Percentiles rank a stretch among this genome's conserved stretches.
Conservation (phyloP, 441 rosid genomes). For the Corymbia calophylla region DNA sequence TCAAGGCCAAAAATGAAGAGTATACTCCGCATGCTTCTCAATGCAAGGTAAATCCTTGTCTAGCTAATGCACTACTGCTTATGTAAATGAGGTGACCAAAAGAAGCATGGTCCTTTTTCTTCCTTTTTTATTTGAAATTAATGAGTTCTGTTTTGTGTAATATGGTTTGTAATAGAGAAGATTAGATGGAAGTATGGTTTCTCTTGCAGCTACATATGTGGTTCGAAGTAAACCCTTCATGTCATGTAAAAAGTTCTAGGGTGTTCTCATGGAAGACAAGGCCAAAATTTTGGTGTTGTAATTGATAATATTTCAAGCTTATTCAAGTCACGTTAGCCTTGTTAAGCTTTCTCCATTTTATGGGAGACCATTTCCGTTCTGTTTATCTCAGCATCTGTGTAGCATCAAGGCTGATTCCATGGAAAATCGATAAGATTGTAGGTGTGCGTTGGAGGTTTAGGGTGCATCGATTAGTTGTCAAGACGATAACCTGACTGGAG, state of each 20-base stretch:
- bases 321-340: not conserved
- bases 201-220: not conserved
- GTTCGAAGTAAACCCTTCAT: not conserved
- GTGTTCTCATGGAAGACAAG: not conserved
- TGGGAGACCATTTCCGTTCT: not conserved
- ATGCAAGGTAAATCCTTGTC: slow-evolving; percentile 25
- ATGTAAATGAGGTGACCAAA: not conserved
- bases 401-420: not conserved
- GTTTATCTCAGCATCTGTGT: not conserved
- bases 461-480: not conserved
- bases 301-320: not conserved
- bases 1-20: slow-evolving; percentile 81
- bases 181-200: not conserved
- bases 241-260: not conserved
- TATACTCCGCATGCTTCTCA: slow-evolving; percentile 57
- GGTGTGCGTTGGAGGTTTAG: not conserved
- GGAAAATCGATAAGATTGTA: not conserved
- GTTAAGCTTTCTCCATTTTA: not conserved
- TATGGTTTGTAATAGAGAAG: not conserved
- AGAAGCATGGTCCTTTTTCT: not conserved
- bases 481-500: not conserved
- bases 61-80: not conserved
- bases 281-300: not conserved
- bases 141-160: not conserved
- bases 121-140: not conserved